phyloP scores from a whole-genome alignment of 495 filamentous ascomycete genomes.

The Aspergillus homomorphus region DNA sequence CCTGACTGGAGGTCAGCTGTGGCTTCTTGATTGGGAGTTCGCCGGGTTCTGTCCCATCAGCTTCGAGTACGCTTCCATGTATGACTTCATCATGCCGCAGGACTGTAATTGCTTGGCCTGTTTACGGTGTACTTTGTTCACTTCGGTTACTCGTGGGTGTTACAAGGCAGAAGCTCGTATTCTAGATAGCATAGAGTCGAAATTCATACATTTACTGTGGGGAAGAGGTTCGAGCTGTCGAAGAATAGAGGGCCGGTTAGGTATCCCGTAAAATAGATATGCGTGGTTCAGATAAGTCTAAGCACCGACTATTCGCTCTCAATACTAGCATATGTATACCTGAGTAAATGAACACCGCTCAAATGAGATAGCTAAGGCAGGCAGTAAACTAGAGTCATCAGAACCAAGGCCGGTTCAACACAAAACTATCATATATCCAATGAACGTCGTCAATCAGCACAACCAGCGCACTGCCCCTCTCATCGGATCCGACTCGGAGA shows the following conservation, averaged over 20 bases:
- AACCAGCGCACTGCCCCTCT: too few relatives aligned
- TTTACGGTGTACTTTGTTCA: conserved; percentile 19
- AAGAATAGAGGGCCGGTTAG: conserved; percentile 2
- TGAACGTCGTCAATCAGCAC: background rate
- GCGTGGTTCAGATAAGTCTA: too few relatives aligned
- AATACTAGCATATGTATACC: too few relatives aligned
- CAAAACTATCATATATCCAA: too few relatives aligned
- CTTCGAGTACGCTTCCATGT: conserved; percentile 23
- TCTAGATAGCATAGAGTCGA: conserved; percentile 7
- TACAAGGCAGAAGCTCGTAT: conserved; percentile 11
- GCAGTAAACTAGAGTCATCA: too few relatives aligned
- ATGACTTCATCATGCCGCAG: conserved; percentile 16
- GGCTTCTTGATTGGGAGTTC: conserved; percentile 20
- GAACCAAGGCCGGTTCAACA: too few relatives aligned
- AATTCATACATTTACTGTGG: conserved; percentile 14
- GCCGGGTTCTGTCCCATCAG: conserved; percentile 18
- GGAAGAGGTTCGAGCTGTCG: conserved; percentile 17
- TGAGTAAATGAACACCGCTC: too few relatives aligned
- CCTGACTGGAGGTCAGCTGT: conserved; percentile 12
- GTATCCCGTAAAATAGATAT: too few relatives aligned
- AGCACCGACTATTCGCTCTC: too few relatives aligned
- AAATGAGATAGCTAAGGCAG: too few relatives aligned
- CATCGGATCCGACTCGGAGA: background rate
- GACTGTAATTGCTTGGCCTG: conserved; percentile 12
- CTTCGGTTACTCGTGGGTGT: conserved; percentile 16